Evolutionary conservation across 345 rosid species (phyloP).

Genomic region (Physaria fendleri): DNA sequence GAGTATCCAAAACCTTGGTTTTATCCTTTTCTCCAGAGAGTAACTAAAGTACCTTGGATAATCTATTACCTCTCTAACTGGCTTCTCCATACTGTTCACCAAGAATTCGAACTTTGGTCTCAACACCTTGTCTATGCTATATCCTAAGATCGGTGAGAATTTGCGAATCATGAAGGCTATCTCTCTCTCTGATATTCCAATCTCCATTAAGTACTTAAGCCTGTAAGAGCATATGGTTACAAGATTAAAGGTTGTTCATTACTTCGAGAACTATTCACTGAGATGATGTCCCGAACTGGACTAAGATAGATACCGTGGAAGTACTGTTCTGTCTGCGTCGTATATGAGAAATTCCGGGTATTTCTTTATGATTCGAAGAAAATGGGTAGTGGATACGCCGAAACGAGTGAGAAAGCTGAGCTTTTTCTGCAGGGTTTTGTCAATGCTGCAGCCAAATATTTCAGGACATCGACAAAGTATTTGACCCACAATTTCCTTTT

Average conservation of each 20-base stretch:
- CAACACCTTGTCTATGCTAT: constrained; percentile 65
- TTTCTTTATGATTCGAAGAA: constrained; percentile 65
- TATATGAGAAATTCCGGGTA: constrained; percentile 80
- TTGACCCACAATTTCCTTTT: constrained; percentile 47
- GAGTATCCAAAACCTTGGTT: constrained; percentile 68
- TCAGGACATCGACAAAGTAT: constrained; percentile 78
- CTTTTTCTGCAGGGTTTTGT: constrained; percentile 59
- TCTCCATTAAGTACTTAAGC: constrained; percentile 56
- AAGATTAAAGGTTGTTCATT: neutral
- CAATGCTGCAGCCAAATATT: constrained; percentile 55
- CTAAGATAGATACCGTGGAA: constrained; percentile 59
- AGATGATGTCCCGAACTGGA: neutral
- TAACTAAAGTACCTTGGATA: constrained; percentile 89
- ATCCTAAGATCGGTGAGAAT: constrained; percentile 83
- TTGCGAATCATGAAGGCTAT: constrained; percentile 66
- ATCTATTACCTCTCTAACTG: constrained; percentile 51
- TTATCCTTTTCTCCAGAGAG: constrained; percentile 80
- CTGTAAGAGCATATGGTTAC: constrained; percentile 31
- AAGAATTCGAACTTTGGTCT: constrained; percentile 75
- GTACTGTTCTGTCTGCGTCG: constrained; percentile 47
- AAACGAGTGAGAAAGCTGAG: constrained; percentile 48
- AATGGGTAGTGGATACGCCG: constrained; percentile 52
- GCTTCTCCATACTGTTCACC: constrained; percentile 53
- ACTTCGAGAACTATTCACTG: neutral
- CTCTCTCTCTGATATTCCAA: constrained; percentile 58